Conservation (phyloP, 495 filamentous ascomycete species). For the Aspergillus campestris region DNA sequence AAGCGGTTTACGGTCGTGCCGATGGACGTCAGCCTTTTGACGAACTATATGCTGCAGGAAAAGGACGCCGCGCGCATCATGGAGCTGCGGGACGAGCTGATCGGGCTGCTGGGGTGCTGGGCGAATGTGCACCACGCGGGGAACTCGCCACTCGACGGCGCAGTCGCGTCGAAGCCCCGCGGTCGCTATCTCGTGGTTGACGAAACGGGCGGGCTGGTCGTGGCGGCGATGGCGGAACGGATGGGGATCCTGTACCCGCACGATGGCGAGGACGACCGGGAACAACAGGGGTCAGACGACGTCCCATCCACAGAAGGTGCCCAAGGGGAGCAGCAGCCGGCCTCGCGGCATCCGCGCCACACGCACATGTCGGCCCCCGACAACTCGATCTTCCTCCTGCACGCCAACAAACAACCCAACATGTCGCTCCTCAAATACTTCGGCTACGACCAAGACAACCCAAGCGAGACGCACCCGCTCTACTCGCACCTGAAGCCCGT, state of each 20-base stretch:
- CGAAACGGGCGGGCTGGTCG: conserved; percentile 78
- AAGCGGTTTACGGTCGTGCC: conserved; percentile 76
- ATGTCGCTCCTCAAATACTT: conserved; percentile 81
- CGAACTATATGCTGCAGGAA: conserved; percentile 63
- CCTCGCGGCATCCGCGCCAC: conserved; percentile 16
- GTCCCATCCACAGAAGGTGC: conserved; percentile 4
- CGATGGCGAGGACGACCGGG: conserved; percentile 24
- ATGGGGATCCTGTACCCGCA: conserved; percentile 73
- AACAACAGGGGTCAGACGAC: conserved; percentile 3
- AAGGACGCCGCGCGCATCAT: conserved; percentile 73
- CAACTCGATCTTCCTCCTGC: conserved; percentile 84
- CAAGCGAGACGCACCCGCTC: conserved; percentile 67
- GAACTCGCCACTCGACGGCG: conserved; percentile 21
- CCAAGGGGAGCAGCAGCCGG: conserved; percentile 4
- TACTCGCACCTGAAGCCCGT: conserved; percentile 70
- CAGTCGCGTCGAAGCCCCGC: conserved; percentile 28
- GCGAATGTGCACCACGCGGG: conserved; percentile 52
- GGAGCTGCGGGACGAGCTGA: conserved; percentile 80
- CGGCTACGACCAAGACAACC: conserved; percentile 61
- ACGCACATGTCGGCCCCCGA: conserved; percentile 44
- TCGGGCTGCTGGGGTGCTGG: conserved; percentile 62
- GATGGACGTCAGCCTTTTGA: conserved; percentile 65
- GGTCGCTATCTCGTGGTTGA: conserved; percentile 87
- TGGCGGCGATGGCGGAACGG: conserved; percentile 82
- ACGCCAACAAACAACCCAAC: conserved; percentile 85